Conservation (phyloP, 2,329 filamentous ascomycete genomes). For the Cladophialophora exuberans region DNA sequence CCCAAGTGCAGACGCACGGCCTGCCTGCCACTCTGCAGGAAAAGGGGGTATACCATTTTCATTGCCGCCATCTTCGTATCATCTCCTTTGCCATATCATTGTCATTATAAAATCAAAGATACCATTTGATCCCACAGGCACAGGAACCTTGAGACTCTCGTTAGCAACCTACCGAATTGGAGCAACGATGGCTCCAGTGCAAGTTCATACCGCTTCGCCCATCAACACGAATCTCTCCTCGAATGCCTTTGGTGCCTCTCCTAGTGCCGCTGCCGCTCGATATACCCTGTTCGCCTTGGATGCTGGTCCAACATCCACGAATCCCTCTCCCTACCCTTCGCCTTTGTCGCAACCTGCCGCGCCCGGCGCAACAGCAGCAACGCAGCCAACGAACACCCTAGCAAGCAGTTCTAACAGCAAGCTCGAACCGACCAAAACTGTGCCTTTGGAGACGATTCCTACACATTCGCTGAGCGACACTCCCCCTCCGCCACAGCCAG, state of each 20-base stretch:
- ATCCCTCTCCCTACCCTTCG: neutral
- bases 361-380: slow-evolving; percentile 23
- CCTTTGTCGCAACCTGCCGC: slow-evolving; percentile 11
- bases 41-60: slow-evolving; percentile 15
- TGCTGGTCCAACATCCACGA: slow-evolving; percentile 14
- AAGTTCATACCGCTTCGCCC: slow-evolving; percentile 31
- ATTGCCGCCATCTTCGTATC: neutral
- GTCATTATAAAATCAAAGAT: neutral
- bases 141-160: neutral
- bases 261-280: slow-evolving; percentile 25
- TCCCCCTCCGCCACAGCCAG: slow-evolving; percentile 24
- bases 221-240: slow-evolving; percentile 29
- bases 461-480: slow-evolving; percentile 1
- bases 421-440: slow-evolving; percentile 20
- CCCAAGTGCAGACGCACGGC: slow-evolving; percentile 19
- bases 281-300: slow-evolving; percentile 20
- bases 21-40: slow-evolving; percentile 3
- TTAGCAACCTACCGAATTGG: neutral
- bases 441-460: slow-evolving; percentile 2
- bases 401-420: slow-evolving; percentile 24
- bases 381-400: slow-evolving; percentile 26
- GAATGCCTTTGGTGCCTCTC: slow-evolving; percentile 10
- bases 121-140: neutral
- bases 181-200: slow-evolving; percentile 24
- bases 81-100: neutral